phyloP scores from a whole-genome alignment of 176 grass and related monocot genomes.

The Carex kokanica region DNA sequence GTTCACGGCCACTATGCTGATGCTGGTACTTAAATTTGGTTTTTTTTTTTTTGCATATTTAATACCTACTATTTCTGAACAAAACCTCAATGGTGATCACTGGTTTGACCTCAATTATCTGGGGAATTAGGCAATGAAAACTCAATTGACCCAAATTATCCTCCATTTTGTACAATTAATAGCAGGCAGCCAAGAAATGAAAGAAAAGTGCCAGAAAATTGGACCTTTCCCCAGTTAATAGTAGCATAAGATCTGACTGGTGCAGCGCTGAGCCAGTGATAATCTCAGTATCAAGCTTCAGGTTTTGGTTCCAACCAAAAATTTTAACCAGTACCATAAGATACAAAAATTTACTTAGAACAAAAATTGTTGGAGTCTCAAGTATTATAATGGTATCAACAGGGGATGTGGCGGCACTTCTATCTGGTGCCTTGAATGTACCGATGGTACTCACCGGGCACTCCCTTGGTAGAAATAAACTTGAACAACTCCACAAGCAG shows the following conservation, averaged over 20 bases:
- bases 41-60: neutral
- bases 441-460: slow-evolving; percentile 99
- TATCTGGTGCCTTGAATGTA: slow-evolving; percentile 79
- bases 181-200: neutral
- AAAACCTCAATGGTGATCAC: neutral
- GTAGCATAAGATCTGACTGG: neutral
- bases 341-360: neutral
- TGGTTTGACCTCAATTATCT: neutral
- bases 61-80: neutral
- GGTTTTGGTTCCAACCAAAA: neutral
- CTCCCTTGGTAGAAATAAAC: slow-evolving; percentile 90
- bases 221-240: neutral
- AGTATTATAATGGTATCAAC: neutral
- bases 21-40: slow-evolving; percentile 36
- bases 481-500: slow-evolving; percentile 90
- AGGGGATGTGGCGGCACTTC: slow-evolving; percentile 72
- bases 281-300: neutral
- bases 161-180: neutral
- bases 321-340: neutral
- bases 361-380: neutral
- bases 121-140: neutral
- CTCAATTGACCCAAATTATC: neutral
- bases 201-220: neutral
- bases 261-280: neutral
- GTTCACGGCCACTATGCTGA: slow-evolving; percentile 96